phyloP scores from a whole-genome alignment of 2,329 filamentous ascomycete genomes.

The Aspergillus carbonarius region DNA sequence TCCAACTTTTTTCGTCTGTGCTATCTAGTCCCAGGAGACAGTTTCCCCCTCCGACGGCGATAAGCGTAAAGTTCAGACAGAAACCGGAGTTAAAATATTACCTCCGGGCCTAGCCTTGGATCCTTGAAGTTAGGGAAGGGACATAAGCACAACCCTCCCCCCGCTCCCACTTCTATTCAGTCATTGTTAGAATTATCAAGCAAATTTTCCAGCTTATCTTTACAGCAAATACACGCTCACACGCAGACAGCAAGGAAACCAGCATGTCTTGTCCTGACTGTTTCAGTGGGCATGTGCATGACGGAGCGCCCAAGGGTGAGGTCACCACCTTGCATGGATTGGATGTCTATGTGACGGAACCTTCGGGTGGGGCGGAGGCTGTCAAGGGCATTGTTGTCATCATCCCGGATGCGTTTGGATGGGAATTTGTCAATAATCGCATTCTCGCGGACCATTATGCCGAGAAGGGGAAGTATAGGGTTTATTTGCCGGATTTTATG shows the following conservation, averaged over 20 bases:
- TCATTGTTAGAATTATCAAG: too few species aligned
- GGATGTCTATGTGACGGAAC: slow-evolving; percentile 49
- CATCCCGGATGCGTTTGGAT: slow-evolving; percentile 58
- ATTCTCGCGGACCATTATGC: slow-evolving; percentile 57
- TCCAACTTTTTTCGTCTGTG: too few species aligned
- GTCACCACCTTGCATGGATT: slow-evolving; percentile 50
- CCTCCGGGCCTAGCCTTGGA: neutral
- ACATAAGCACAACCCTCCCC: neutral
- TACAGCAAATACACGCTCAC: too few species aligned
- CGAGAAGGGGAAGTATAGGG: slow-evolving; percentile 49
- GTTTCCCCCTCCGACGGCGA: neutral
- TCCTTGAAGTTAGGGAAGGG: neutral
- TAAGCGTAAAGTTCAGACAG: too few species aligned
- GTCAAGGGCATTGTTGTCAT: slow-evolving; percentile 54
- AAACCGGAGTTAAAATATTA: neutral
- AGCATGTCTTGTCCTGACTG: slow-evolving; percentile 39
- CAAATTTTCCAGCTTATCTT: too few species aligned
- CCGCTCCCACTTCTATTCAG: neutral
- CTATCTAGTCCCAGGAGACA: neutral
- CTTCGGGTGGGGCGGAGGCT: slow-evolving; percentile 29
- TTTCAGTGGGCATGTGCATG: slow-evolving; percentile 50
- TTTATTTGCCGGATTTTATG: slow-evolving; percentile 61
- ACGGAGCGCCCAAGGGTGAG: slow-evolving; percentile 48
- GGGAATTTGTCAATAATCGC: slow-evolving; percentile 54
- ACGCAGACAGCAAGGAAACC: neutral